Evolutionary conservation across 306 rosid species (phyloP).

Genomic region (Cicer judaicum): DNA sequence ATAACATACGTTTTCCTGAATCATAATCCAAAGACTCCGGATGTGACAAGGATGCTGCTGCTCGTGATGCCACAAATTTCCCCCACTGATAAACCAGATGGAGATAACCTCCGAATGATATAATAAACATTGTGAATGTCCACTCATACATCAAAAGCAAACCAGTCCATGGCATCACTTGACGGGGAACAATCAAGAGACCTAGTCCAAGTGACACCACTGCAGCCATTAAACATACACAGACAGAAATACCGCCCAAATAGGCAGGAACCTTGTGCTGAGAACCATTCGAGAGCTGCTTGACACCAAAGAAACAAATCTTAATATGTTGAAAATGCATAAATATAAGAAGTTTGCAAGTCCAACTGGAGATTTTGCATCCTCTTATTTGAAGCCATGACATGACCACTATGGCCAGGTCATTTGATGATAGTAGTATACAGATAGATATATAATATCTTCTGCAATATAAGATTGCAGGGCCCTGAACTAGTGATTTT

Average conservation of each 20-base stretch:
- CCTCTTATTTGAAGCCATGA: conserved; percentile 37
- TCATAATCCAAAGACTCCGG: conserved; percentile 70
- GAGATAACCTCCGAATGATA: conserved; percentile 82
- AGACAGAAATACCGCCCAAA: conserved; percentile 79
- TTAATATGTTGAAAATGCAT: conserved; percentile 35
- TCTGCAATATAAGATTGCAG: conserved; percentile 21
- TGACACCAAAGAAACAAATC: conserved; percentile 43
- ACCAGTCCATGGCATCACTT: conserved; percentile 99
- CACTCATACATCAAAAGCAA: conserved; percentile 96
- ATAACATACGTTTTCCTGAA: conserved; percentile 77
- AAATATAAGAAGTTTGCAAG: conserved; percentile 22
- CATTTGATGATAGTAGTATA: conserved; percentile 35
- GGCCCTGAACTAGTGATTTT: conserved; percentile 6
- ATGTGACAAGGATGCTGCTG: conserved; percentile 54
- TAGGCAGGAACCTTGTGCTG: conserved; percentile 77
- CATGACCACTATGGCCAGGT: conserved; percentile 13
- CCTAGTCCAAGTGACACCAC: conserved; percentile 67
- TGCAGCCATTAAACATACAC: conserved; percentile 69
- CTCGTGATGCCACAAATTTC: conserved; percentile 58
- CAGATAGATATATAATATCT: conserved; percentile 6
- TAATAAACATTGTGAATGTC: conserved; percentile 80
- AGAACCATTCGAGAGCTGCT: conserved; percentile 51
- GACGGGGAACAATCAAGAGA: conserved; percentile 78
- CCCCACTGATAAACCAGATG: conserved; percentile 81
- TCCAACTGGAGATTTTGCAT: conserved; percentile 33